These are phyloP conservation scores for Chytridium lagenaria DNA, from an alignment of 371 early-diverging fungal genomes.

Conservation along the genomic window DNA sequence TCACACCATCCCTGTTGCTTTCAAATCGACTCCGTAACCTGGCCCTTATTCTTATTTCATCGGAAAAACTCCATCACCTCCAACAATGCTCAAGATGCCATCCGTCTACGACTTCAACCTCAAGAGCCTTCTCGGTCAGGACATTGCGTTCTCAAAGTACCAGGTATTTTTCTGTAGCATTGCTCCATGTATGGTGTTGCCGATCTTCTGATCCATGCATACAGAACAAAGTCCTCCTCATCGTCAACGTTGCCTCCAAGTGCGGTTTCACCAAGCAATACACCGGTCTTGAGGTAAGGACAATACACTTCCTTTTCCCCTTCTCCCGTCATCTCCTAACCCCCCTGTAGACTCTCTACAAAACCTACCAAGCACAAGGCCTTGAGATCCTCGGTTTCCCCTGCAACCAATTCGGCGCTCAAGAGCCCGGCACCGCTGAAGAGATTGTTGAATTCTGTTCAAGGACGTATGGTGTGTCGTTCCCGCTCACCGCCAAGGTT, in stretches of 20 bases:
- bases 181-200: too few relatives aligned
- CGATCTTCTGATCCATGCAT: too few relatives aligned
- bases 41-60: too few relatives aligned
- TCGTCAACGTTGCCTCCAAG: conserved; percentile 95
- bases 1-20: too few relatives aligned
- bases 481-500: conserved; percentile 82
- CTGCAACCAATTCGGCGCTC: conserved; percentile 62
- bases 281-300: conserved; percentile 67
- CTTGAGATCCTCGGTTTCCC: conserved; percentile 67
- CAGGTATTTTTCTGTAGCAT: too few relatives aligned
- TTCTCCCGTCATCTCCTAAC: neutral
- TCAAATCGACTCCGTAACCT: too few relatives aligned
- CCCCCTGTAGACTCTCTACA: conserved; percentile 58
- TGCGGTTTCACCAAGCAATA: conserved; percentile 95
- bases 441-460: conserved; percentile 74
- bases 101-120: too few relatives aligned
- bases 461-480: conserved; percentile 71
- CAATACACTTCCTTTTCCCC: neutral
- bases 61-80: too few relatives aligned
- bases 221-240: conserved; percentile 75
- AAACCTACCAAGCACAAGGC: conserved; percentile 80
- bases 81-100: too few relatives aligned
- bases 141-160: too few relatives aligned
- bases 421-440: conserved; percentile 55
- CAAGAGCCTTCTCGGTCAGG: too few relatives aligned